Evolutionary conservation across 2,329 filamentous ascomycete genomes (phyloP), one percentile per base, ranked within the genome.

Genomic region (Allantophomopsis lycopodina): DNA sequence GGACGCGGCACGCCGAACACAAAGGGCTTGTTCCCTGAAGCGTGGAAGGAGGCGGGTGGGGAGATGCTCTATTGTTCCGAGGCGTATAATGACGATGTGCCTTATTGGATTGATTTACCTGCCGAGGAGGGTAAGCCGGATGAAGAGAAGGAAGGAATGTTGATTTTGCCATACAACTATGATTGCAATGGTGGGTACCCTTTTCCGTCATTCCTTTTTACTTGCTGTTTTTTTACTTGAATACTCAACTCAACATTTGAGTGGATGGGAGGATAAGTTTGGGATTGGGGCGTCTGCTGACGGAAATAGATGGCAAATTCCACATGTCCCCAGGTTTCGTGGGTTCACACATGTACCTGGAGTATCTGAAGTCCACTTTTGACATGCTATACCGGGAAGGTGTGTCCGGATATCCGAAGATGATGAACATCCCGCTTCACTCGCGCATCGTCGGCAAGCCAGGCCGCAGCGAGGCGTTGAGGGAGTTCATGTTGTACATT

Each of bases 341-440:
- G 11, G 44, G 42, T 2, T 42, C 42, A 3, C 35, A 42, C 13
- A 47, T 43, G 28, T 49, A 46, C 31, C 40, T 44, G 11, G 41
- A 46, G 43, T 64, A 72, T 45, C 46, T 72, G 13, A 66, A 68
- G 53, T 62, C 62, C 15, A 64, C 68, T 0, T 73, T 73, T 39
- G 69, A 73, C 46, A 63, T 68, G 14, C 49, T 73, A 23, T 71
- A 71, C 42, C 65, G 65, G 21, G 48, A 50, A 38, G 48, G 48
- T 14, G 32, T 15, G 7, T 28, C 23, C 23, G 23, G 23, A 28
- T 28, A 28, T 12, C 23, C 23, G 23, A 70, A 68, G 55, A 71
- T 73, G 65, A 73, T 73, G 69, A 72, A 68, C 0, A 60, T 73
- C 17, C 66, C 64, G 0, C 49, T 73, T 36, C 68, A 72, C 46